Base-by-base conservation (phyloP, 1,139 yeast species). In the Yamadazyma sp. region DNA sequence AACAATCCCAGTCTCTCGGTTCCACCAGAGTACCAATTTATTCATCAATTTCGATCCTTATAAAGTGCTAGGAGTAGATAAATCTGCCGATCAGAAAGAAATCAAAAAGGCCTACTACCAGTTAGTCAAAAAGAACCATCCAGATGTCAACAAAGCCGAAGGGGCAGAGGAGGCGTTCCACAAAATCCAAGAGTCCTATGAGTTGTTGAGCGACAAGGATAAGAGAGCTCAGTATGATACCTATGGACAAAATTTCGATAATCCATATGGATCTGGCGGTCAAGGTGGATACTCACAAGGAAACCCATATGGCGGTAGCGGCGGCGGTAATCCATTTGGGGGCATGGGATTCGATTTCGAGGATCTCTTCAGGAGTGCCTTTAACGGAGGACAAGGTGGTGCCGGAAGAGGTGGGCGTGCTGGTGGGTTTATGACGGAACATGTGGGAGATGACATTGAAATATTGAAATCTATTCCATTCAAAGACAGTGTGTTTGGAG, bases 71-170 rank as follows among this genome's bases (percentile, higher is more conserved):
- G 98, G 98, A 5, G 87, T 92, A 27, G 79, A 77, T 29, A 78
- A 77, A 48, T 60, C 61, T 39, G 94, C 98, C 0, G 76, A 83
- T 17, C 71, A 83, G n/a, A 76, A 86, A 26, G 95, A 89, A 26
- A 91, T 92, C 64, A 92, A 92, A 62, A 89, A 88, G 64, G 95
- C 96, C 5, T 92, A 92, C 66, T 89, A 89, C 59, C 86, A 88
- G 55, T 70, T 92, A 48, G 98, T 97, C 17, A 94, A 94, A 62
- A 81, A 92, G 61, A 87, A 73, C 62, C 99, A 92, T 63, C 99
- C 99, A 1, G 99, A 92, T 67, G 87, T 92, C 38, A 92, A 92
- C 64, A 92, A 92, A 62, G 96, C 87, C 50, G 77, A 80, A 29
- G 94, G 79, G 23, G 95, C 98, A 0, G 96, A 91, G 53, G 79